Conservation (phyloP, 2,329 filamentous ascomycete species). For the Botryotinia globosa region DNA sequence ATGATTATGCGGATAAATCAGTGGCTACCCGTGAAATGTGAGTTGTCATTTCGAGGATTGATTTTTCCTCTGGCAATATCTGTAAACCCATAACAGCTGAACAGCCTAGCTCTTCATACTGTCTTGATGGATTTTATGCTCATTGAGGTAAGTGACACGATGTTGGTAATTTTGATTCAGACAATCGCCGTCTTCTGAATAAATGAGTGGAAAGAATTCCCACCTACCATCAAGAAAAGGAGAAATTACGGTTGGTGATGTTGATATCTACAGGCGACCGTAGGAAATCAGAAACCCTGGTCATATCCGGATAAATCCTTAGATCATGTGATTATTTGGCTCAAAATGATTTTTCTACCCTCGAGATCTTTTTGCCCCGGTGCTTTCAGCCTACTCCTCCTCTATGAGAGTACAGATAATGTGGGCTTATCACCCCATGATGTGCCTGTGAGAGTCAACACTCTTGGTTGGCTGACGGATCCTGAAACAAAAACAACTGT, state of each 20-base stretch:
- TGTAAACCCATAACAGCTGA: not conserved
- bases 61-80: not conserved
- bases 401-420: not conserved
- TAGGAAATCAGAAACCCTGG: not conserved
- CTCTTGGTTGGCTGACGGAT: not conserved
- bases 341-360: not conserved
- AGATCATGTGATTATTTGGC: not conserved
- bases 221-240: not conserved
- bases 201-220: not conserved
- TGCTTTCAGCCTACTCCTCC: not conserved
- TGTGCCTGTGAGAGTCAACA: not conserved
- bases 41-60: not conserved
- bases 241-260: not conserved
- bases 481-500: not conserved
- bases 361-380: not conserved
- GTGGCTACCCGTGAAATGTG: slow-evolving; percentile 4
- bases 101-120: not conserved
- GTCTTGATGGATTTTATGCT: not conserved
- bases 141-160: not conserved
- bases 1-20: not conserved
- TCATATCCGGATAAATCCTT: not conserved
- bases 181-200: not conserved
- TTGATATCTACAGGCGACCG: not conserved
- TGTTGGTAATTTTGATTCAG: not conserved
- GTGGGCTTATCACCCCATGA: not conserved